Evolutionary conservation across 208 protist genomes (phyloP).

Genomic region (Jaenimonas drosophilae): DNA sequence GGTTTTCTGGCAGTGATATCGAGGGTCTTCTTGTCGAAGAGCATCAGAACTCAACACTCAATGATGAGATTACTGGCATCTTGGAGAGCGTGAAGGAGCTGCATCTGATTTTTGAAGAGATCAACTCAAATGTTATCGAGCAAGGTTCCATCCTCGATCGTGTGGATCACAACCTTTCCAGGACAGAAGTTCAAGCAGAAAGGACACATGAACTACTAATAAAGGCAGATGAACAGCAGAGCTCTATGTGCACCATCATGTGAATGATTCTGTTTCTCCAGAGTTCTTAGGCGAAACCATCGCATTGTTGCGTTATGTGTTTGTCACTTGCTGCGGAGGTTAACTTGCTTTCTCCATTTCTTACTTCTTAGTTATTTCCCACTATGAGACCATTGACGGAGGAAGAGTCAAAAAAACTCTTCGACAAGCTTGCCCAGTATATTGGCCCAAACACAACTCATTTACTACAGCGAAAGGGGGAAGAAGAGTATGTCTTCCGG

Average conservation of each 20-base stretch:
- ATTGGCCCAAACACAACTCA: slow-evolving; percentile 86
- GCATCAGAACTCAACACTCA: slow-evolving; percentile 35
- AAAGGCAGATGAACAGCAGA: too few species aligned
- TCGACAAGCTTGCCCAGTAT: slow-evolving; percentile 89
- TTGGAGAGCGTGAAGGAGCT: slow-evolving; percentile 77
- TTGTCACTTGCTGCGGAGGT: too few species aligned
- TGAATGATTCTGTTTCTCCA: too few species aligned
- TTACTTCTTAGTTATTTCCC: background rate
- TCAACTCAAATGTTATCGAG: too few species aligned
- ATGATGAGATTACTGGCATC: slow-evolving; percentile 72
- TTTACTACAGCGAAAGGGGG: slow-evolving; percentile 62
- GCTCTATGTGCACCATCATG: too few species aligned
- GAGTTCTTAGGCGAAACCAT: too few species aligned
- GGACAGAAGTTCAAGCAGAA: too few species aligned
- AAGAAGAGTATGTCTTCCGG: slow-evolving; percentile 84
- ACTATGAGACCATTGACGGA: slow-evolving; percentile 75
- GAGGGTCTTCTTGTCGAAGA: slow-evolving; percentile 63
- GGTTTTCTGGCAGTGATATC: slow-evolving; percentile 74
- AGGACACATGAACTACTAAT: too few species aligned
- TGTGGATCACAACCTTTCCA: too few species aligned
- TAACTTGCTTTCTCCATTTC: too few species aligned
- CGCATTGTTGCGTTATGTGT: too few species aligned
- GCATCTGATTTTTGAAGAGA: slow-evolving; percentile 80
- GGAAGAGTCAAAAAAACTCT: slow-evolving; percentile 85
- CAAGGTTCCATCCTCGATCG: too few species aligned